Base-by-base conservation (phyloP, 2,329 filamentous ascomycete species). In the Xylariaceae sp. region DNA sequence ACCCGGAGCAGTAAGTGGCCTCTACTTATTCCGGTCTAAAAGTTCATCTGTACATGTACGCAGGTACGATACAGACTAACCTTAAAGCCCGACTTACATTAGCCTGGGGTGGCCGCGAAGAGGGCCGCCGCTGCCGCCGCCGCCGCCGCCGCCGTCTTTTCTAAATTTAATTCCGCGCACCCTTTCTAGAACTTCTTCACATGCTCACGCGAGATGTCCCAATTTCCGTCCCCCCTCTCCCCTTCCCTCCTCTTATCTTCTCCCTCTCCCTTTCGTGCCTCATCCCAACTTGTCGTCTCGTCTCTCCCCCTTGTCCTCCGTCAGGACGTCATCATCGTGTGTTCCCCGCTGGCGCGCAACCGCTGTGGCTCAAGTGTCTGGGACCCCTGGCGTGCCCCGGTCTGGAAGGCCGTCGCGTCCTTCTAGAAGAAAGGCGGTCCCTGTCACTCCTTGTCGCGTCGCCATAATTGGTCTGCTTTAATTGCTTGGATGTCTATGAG, bases 391-490 rank as follows among this genome's bases (percentile, higher is more conserved):
- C 11, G 23, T n/a, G 16, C 18, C 31, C 21, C 11, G 35, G 41
- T 33, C 38, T 42, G 33, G 24, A 33, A 22, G 38, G 24, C 35
- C 37, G 34, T 40, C 28, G 35, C 32, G 36, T 16, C 22, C 33
- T 34, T 35, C 36, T 36, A 36, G 41, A 46, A 40, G 32, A n/a
- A n/a, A n/a, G n/a, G n/a, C n/a, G n/a, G n/a, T n/a, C n/a, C n/a
- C n/a, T n/a, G n/a, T n/a, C n/a, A n/a, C n/a, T 26, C 32, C 35
- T 26, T 5, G 24, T 37, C 29, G 31, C 36, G 31, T 29, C 46
- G 58, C 64, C 65, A 68, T 68, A 66, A 66, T 51, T 54, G 50
- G 50, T 46, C 51, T 26, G n/a, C 57, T 65, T 64, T 67, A 62
- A 67, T 68, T 67, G 51, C 63, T 56, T 58, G 59, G 61, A 60